Conservation (phyloP, 306 rosid genomes). For the Cucurbita ficifolia region DNA sequence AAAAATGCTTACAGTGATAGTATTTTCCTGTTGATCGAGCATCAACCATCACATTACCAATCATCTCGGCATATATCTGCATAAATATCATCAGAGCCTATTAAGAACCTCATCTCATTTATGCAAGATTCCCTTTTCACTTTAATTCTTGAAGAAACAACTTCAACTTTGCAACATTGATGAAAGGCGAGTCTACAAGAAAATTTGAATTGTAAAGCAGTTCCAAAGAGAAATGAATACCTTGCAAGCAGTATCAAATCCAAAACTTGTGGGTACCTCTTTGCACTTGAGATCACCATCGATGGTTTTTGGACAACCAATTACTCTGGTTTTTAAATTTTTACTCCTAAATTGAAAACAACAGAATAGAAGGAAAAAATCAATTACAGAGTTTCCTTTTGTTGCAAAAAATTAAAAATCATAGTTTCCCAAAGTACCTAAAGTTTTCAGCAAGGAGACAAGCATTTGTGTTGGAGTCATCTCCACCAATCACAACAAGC, state of each 20-base stretch:
- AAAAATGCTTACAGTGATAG: conserved; percentile 65
- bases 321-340: conserved; percentile 62
- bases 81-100: not conserved
- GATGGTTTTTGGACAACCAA: conserved; percentile 97
- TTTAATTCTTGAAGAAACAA: not conserved
- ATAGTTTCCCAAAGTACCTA: conserved; percentile 28
- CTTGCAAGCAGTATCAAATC: conserved; percentile 99
- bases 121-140: not conserved
- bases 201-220: not conserved
- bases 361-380: not conserved
- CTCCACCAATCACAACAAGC: conserved; percentile 95
- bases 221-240: conserved; percentile 13
- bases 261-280: conserved; percentile 95
- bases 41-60: conserved; percentile 96
- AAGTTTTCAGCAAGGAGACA: conserved; percentile 96
- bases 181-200: not conserved
- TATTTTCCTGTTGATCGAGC: conserved; percentile 98
- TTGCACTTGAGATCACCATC: conserved; percentile 94
- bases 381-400: not conserved
- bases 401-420: not conserved
- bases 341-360: conserved; percentile 33
- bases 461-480: conserved; percentile 97
- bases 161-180: not conserved
- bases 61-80: conserved; percentile 98
- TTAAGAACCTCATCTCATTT: not conserved